Evolutionary conservation across 805 yeast genomes (phyloP).

Genomic region (Saccharomycopsis synnaedendra): DNA sequence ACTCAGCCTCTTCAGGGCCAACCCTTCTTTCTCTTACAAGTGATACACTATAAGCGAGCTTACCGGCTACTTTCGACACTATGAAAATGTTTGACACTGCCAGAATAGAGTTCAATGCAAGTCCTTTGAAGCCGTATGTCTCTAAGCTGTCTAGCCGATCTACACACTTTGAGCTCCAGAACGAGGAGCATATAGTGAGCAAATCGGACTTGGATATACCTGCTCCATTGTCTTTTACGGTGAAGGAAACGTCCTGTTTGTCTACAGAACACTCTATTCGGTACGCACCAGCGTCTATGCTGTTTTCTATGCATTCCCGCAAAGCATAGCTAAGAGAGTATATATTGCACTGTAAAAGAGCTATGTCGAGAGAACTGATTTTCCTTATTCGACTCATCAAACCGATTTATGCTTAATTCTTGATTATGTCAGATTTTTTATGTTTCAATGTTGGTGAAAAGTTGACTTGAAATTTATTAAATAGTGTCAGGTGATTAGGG

Average conservation of each 20-base stretch:
- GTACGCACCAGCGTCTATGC: slow-evolving; percentile 42
- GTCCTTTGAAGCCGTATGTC: slow-evolving; percentile 66
- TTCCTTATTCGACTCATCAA: too few species aligned
- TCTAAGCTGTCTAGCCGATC: slow-evolving; percentile 26
- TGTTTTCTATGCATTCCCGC: slow-evolving; percentile 41
- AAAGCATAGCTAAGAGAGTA: slow-evolving; percentile 14
- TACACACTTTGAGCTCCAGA: slow-evolving; percentile 45
- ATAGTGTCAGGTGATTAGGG: too few species aligned
- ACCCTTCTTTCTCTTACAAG: not conserved
- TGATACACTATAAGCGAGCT: slow-evolving; percentile 2
- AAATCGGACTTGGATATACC: slow-evolving; percentile 50
- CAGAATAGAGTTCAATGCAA: slow-evolving; percentile 49
- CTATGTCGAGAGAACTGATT: too few species aligned
- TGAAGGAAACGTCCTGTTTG: slow-evolving; percentile 23
- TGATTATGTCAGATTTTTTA: too few species aligned
- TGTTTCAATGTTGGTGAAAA: too few species aligned
- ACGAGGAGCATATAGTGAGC: slow-evolving; percentile 31
- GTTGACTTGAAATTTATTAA: too few species aligned
- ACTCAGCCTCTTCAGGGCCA: slow-evolving; percentile 14
- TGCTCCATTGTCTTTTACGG: slow-evolving; percentile 56
- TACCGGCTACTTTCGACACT: slow-evolving; percentile 29
- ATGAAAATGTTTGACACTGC: slow-evolving; percentile 35
- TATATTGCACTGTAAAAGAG: too few species aligned
- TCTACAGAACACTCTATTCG: slow-evolving; percentile 27
- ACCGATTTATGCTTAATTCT: too few species aligned